Percentiles rank a stretch among this genome's conserved stretches.
Evolutionary conservation across 2,329 filamentous ascomycete genomes (phyloP).

Genomic region (Atkinsonella texensis): DNA sequence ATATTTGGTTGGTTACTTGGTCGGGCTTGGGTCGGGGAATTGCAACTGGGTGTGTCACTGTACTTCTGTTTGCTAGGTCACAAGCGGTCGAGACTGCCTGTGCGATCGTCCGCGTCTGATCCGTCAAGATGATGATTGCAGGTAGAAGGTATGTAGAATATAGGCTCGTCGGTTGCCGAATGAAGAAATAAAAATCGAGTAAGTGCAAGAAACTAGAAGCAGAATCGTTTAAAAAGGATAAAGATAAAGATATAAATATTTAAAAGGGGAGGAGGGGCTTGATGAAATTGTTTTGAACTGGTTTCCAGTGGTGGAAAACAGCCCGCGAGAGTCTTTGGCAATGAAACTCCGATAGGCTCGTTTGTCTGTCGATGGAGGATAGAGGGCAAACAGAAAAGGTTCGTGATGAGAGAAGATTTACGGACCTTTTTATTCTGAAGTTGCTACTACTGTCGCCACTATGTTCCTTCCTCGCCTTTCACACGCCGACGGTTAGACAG

Average conservation of each 20-base stretch:
- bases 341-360: neutral
- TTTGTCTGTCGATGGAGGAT: neutral
- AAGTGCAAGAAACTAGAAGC: no score
- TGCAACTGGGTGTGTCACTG: neutral
- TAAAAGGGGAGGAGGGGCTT: no score
- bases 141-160: no score
- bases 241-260: no score
- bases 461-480: neutral
- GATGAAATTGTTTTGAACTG: no score
- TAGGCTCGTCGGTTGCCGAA: neutral
- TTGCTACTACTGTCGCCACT: neutral
- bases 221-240: no score
- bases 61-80: neutral
- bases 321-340: neutral
- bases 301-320: no score
- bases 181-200: no score
- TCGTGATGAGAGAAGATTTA: neutral
- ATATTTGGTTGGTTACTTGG: constrained; percentile 7
- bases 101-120: no score
- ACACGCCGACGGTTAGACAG: neutral
- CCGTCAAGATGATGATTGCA: no score
- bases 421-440: neutral
- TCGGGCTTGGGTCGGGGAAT: neutral
- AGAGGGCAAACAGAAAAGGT: neutral
- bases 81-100: neutral